Percentiles rank a stretch among this genome's conserved stretches.
Evolutionary conservation across 805 yeast species (phyloP).

Genomic region (Yarrowia deformans): DNA sequence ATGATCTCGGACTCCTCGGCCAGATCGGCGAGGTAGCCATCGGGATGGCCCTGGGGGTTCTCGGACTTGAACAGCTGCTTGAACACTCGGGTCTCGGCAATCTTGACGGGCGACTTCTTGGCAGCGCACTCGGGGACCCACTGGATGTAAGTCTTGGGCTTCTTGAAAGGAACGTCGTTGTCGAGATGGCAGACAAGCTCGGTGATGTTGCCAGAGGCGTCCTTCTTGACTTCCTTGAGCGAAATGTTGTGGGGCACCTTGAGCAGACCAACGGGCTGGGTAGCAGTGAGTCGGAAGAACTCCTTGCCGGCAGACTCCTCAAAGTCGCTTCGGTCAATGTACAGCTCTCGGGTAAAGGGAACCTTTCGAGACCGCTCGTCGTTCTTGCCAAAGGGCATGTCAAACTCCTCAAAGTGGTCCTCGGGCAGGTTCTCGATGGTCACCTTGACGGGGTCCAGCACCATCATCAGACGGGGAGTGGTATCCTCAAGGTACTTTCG

Average conservation of each 20-base stretch:
- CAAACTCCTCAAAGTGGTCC: constrained; percentile 70
- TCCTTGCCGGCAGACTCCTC: constrained; percentile 67
- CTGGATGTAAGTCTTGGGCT: constrained; percentile 96
- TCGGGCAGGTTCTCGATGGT: constrained; percentile 82
- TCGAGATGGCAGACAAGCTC: constrained; percentile 83
- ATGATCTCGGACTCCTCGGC: constrained; percentile 80
- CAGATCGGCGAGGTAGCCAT: constrained; percentile 85
- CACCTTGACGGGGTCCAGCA: constrained; percentile 84
- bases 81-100: constrained; percentile 84
- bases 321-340: constrained; percentile 89
- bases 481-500: constrained; percentile 87
- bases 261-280: constrained; percentile 92
- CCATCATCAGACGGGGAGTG: constrained; percentile 94
- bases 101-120: constrained; percentile 65
- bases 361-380: constrained; percentile 78
- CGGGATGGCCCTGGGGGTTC: constrained; percentile 87
- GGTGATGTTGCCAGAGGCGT: constrained; percentile 65
- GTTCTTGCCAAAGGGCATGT: constrained; percentile 83
- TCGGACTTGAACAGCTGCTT: constrained; percentile 88
- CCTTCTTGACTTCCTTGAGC: constrained; percentile 71
- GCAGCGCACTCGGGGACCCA: constrained; percentile 84
- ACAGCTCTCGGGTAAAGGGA: constrained; percentile 77
- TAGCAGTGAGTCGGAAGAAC: constrained; percentile 92
- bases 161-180: constrained; percentile 64
- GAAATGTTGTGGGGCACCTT: constrained; percentile 85